These are phyloP conservation scores for Alternaria sp. DNA, from an alignment of 2,329 filamentous ascomycete species.

Conservation along the genomic window DNA sequence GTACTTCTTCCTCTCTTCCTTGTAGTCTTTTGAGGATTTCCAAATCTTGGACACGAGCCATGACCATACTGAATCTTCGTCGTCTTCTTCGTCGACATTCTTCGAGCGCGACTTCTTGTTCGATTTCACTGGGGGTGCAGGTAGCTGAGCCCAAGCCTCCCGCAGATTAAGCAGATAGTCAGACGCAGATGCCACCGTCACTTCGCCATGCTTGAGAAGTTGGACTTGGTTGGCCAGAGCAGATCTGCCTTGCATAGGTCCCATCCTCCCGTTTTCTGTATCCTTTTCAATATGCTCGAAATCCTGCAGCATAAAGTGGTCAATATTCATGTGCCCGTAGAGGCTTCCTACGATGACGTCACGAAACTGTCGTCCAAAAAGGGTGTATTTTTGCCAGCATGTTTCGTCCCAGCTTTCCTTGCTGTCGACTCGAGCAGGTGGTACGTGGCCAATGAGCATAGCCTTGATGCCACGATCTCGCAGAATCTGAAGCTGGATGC, in stretches of 20 bases:
- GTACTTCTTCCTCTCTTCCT: conserved; percentile 63
- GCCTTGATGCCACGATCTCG: conserved; percentile 89
- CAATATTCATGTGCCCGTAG: conserved; percentile 98
- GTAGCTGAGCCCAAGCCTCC: conserved; percentile 78
- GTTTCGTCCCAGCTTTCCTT: conserved; percentile 95
- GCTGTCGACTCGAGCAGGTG: conserved; percentile 82
- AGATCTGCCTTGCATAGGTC: conserved; percentile 25
- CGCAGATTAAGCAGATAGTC: conserved; percentile 83
- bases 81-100: conserved; percentile 23
- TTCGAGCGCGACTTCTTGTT: conserved; percentile 28
- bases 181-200: conserved; percentile 72
- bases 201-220: conserved; percentile 54
- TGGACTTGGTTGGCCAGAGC: conserved; percentile 41
- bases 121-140: conserved; percentile 53
- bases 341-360: conserved; percentile 82
- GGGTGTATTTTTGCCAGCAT: conserved; percentile 96
- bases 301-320: conserved; percentile 95
- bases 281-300: conserved; percentile 75
- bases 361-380: conserved; percentile 89
- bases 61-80: conserved; percentile 33
- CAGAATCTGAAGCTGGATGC: conserved; percentile 84
- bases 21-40: conserved; percentile 27
- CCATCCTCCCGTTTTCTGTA: conserved; percentile 56
- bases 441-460: conserved; percentile 92
- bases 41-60: conserved; percentile 29